Evolutionary conservation across 208 protist genomes (phyloP).

Genomic region (Acanthamoeba lenticulata): DNA sequence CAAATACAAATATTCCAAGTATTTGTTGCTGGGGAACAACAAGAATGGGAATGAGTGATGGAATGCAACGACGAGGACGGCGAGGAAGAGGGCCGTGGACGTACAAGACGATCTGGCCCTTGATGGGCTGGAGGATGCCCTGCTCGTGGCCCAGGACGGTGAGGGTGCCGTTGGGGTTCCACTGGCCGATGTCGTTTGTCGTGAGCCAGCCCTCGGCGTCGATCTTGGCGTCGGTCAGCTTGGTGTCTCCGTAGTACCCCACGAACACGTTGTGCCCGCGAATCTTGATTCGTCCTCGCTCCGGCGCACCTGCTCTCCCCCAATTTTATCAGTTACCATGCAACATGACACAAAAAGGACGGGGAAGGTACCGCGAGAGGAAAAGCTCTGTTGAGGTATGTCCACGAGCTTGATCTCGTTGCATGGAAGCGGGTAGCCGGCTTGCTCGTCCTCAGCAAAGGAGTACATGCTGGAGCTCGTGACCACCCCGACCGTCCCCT

Average conservation of each 20-base stretch:
- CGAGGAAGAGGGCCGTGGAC: no score
- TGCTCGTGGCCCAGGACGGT: conserved; percentile 92
- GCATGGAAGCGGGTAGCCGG: conserved; percentile 46
- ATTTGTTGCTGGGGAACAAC: conserved; percentile 47
- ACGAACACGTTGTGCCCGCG: conserved; percentile 83
- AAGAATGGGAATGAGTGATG: no score
- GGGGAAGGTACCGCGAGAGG: conserved; percentile 28
- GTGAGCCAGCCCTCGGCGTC: conserved; percentile 89
- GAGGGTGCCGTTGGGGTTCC: conserved; percentile 79
- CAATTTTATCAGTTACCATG: no score
- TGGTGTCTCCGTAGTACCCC: conserved; percentile 85
- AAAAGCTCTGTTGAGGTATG: neutral
- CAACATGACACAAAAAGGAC: no score
- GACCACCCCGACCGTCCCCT: conserved; percentile 12
- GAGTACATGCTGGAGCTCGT: conserved; percentile 11
- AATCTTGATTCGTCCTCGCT: conserved; percentile 83
- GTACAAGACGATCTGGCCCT: conserved; percentile 83
- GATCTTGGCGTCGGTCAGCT: conserved; percentile 74
- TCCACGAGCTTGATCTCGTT: conserved; percentile 55
- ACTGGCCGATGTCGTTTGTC: conserved; percentile 89
- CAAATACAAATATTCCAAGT: conserved; percentile 55
- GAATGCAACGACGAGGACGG: neutral
- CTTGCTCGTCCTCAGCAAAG: conserved; percentile 46
- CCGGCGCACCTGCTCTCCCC: neutral
- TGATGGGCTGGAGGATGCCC: conserved; percentile 90